Evolutionary conservation across 257 asterid species (phyloP).

Genomic region (Nicotiana noctiflora): DNA sequence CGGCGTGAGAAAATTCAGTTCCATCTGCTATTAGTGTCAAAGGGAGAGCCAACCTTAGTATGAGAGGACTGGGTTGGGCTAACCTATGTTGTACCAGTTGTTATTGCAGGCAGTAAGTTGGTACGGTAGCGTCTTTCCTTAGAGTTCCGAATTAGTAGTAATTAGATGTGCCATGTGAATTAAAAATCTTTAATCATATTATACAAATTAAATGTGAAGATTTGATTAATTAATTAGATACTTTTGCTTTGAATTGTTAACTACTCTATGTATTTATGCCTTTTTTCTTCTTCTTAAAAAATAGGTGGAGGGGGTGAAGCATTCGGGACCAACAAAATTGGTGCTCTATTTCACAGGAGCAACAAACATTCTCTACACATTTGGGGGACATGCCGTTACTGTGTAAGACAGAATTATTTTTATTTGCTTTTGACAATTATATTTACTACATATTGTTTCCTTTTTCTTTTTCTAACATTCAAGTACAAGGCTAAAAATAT

Average conservation of each 20-base stretch:
- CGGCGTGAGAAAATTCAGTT: too few species aligned
- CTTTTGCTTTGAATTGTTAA: neutral
- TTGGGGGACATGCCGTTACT: slow-evolving; percentile 96
- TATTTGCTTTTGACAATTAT: neutral
- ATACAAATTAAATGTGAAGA: neutral
- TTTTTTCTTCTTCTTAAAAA: neutral
- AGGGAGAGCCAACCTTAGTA: too few species aligned
- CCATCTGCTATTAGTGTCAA: too few species aligned
- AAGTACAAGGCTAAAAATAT: neutral
- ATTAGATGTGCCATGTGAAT: neutral
- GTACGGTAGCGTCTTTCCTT: too few species aligned
- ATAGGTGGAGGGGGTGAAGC: slow-evolving; percentile 72
- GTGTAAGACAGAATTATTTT: slow-evolving; percentile 51
- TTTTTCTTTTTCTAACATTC: neutral
- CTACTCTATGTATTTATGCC: neutral
- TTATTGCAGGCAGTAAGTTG: too few species aligned
- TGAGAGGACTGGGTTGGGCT: fast-evolving
- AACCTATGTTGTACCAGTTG: too few species aligned
- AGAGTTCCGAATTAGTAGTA: neutral
- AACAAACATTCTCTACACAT: slow-evolving; percentile 88
- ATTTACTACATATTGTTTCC: neutral
- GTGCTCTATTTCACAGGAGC: slow-evolving; percentile 90
- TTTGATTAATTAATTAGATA: neutral
- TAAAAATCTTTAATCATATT: neutral
- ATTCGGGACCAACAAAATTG: slow-evolving; percentile 70